Percentiles rank a stretch among this genome's conserved stretches.
phyloP scores from a whole-genome alignment of 345 rosid species.

The Stellera chamaejasme region DNA sequence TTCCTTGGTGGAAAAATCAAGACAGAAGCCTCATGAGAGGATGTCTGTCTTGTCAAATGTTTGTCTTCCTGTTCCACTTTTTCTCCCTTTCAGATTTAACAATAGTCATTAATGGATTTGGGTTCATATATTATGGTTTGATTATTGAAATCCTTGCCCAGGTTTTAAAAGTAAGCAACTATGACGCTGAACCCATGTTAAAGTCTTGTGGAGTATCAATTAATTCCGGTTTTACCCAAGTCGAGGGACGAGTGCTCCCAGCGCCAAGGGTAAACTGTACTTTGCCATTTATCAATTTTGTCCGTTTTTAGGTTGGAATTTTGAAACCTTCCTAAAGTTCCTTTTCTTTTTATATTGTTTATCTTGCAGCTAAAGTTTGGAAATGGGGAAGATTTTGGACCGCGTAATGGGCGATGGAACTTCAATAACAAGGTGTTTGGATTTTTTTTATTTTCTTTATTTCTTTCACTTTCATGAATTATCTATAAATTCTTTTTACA shows the following conservation, averaged over 20 bases:
- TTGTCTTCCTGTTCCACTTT: constrained; percentile 12
- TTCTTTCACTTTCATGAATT: constrained; percentile 2
- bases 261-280: constrained; percentile 53
- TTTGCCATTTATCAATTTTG: too few relatives aligned
- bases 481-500: constrained; percentile 7
- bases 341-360: not conserved
- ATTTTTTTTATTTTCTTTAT: not conserved
- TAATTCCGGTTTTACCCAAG: constrained; percentile 44
- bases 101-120: not conserved
- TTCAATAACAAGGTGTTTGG: constrained; percentile 67
- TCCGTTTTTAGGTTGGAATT: not conserved
- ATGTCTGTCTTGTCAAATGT: constrained; percentile 66
- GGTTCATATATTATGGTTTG: not conserved
- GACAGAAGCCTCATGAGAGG: constrained; percentile 92
- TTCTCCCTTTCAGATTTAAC: not conserved
- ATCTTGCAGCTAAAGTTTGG: constrained; percentile 71
- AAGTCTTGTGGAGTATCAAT: constrained; percentile 67
- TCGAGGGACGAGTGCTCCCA: constrained; percentile 71
- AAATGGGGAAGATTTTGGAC: constrained; percentile 66
- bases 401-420: constrained; percentile 90
- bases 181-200: constrained; percentile 61
- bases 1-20: constrained; percentile 78
- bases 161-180: constrained; percentile 66
- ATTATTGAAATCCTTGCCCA: constrained; percentile 20
- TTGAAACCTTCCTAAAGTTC: not conserved